Conservation (phyloP, 305 asterid genomes). For the Solanum hybrid region DNA sequence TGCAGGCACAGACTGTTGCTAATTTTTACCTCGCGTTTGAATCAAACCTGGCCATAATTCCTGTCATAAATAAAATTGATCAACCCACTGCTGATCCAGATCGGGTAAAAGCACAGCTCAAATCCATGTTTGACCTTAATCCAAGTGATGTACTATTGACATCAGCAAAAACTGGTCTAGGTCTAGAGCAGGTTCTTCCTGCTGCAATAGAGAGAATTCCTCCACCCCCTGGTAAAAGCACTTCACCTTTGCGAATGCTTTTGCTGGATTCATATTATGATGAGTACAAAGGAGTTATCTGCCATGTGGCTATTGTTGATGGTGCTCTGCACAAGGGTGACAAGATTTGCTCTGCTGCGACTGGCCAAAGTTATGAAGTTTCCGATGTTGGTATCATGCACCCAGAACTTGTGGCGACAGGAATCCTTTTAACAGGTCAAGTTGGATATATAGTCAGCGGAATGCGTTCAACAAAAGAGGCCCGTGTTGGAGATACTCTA, state of each 20-base stretch:
- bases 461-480: conserved; percentile 95
- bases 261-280: conserved; percentile 90
- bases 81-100: conserved; percentile 99
- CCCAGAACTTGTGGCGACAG: conserved; percentile 88
- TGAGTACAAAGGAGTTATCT: conserved; percentile 93
- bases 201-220: conserved; percentile 92
- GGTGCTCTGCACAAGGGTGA: conserved; percentile 88
- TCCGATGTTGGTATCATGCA: conserved; percentile 87
- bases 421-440: conserved; percentile 85
- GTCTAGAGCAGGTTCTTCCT: conserved; percentile 86
- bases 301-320: conserved; percentile 97
- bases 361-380: conserved; percentile 84
- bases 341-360: conserved; percentile 78
- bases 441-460: conserved; percentile 93
- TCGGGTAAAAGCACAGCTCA: conserved; percentile 77
- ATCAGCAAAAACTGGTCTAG: conserved; percentile 93
- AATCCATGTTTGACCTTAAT: conserved; percentile 90
- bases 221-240: conserved; percentile 68
- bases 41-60: conserved; percentile 69
- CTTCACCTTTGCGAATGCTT: conserved; percentile 71
- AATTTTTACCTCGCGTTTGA: conserved; percentile 95
- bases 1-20: conserved; percentile 97
- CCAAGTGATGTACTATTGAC: conserved; percentile 73
- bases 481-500: conserved; percentile 91
- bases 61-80: conserved; percentile 91